Evolutionary conservation across 371 early-diverging fungal genomes (phyloP).

Genomic region (Saksenaea oblongispora): DNA sequence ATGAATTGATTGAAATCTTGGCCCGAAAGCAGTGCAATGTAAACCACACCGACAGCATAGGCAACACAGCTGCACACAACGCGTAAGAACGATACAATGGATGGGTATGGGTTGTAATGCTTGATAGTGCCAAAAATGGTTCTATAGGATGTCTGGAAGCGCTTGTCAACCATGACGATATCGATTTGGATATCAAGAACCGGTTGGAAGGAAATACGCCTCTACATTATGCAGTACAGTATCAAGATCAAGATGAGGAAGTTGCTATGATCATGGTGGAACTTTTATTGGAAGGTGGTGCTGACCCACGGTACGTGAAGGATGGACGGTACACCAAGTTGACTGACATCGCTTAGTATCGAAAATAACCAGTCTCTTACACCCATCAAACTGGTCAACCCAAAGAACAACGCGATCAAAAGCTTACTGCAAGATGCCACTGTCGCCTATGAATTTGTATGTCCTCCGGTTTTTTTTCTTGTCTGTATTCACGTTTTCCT

Average conservation of each 20-base stretch:
- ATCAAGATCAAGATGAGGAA: conserved; percentile 45
- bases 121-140: conserved; percentile 54
- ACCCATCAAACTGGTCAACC: conserved; percentile 33
- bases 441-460: conserved; percentile 36
- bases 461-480: not conserved
- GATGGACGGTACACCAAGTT: not conserved
- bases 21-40: conserved; percentile 39
- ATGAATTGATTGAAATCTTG: conserved; percentile 43
- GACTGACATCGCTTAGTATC: conserved; percentile 22
- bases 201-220: conserved; percentile 62
- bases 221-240: conserved; percentile 63
- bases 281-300: conserved; percentile 54
- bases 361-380: conserved; percentile 39
- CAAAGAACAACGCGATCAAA: conserved; percentile 29
- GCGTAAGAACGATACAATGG: conserved; percentile 49
- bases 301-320: conserved; percentile 44
- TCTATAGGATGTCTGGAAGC: conserved; percentile 62
- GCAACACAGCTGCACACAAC: conserved; percentile 67
- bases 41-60: conserved; percentile 62
- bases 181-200: conserved; percentile 58
- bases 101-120: not conserved
- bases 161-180: conserved; percentile 53
- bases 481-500: not conserved
- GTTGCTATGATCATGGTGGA: conserved; percentile 56
- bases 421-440: conserved; percentile 25